Percentiles rank a stretch among this genome's conserved stretches.
phyloP scores from a whole-genome alignment of 148 eudicot genomes.

The Rhododendron vialii region DNA sequence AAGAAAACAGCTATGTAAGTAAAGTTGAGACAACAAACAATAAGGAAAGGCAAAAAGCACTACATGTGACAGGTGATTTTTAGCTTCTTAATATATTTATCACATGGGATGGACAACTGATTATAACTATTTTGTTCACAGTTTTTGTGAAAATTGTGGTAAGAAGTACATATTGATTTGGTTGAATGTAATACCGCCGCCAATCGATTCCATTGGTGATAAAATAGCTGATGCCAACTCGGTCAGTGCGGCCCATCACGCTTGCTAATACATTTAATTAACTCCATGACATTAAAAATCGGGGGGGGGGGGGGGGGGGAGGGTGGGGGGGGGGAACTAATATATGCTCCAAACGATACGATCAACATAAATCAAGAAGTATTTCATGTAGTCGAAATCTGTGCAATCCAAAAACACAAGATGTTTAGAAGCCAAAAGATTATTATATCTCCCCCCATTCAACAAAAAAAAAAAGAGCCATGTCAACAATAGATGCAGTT shows the following conservation, averaged over 20 bases:
- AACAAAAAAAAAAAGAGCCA: background rate
- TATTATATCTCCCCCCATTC: background rate
- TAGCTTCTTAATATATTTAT: background rate
- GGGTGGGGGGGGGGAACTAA: background rate
- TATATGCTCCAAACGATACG: background rate
- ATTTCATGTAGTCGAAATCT: background rate
- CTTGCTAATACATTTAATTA: background rate
- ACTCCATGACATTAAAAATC: background rate
- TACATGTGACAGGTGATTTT: background rate
- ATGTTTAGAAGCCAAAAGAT: too few relatives aligned
- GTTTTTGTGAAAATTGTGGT: background rate
- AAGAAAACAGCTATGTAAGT: slow-evolving; percentile 9
- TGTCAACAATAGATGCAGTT: background rate
- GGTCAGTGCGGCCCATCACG: background rate
- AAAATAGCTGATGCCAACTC: background rate
- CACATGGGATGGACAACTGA: background rate
- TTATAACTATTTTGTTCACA: background rate
- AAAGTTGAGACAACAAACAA: slow-evolving; percentile 2
- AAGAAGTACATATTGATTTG: background rate
- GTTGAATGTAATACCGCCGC: background rate
- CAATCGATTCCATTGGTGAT: background rate
- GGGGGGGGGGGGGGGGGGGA: too few relatives aligned
- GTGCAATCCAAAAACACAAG: background rate
- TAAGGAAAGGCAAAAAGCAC: background rate
- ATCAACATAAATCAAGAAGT: background rate